A percentile compares a stretch with the other conserved stretches of the same genome.
Evolutionary conservation across 768 basidiomycete genomes (phyloP).

Genomic region (Clitopilus passeckerianus): DNA sequence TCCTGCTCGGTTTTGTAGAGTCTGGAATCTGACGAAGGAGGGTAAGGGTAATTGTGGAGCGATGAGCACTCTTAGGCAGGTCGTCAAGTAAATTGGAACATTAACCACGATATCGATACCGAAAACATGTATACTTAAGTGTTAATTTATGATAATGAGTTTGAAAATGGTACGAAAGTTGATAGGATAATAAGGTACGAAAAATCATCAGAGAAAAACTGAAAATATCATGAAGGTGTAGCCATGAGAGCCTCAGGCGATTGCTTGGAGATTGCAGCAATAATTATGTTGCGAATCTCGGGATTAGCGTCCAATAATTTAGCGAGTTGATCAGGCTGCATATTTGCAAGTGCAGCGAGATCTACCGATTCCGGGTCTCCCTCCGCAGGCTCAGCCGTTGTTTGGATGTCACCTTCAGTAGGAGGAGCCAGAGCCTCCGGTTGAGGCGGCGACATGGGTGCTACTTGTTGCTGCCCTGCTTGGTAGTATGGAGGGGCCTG

Average conservation of each 20-base stretch:
- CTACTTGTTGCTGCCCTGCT: background rate
- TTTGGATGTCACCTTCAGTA: too few species aligned
- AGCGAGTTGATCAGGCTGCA: conserved; percentile 31
- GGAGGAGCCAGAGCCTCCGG: background rate
- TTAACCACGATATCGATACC: too few species aligned
- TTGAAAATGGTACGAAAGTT: background rate
- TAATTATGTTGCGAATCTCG: conserved; percentile 29
- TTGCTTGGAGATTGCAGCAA: conserved; percentile 23
- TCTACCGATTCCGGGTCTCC: conserved; percentile 12
- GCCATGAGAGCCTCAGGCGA: background rate
- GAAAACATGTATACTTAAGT: background rate
- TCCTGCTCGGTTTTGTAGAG: too few species aligned
- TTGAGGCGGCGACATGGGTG: background rate
- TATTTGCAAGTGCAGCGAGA: conserved; percentile 23
- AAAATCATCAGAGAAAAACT: background rate
- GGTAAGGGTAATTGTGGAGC: too few species aligned
- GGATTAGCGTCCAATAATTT: conserved; percentile 33
- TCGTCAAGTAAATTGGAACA: too few species aligned
- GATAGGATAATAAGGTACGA: background rate
- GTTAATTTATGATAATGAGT: background rate
- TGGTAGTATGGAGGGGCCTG: conserved; percentile 15
- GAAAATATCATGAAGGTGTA: background rate
- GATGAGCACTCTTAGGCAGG: too few species aligned
- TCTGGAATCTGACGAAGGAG: background rate
- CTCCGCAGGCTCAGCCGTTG: background rate